Conservation (phyloP, 2,329 filamentous ascomycete species). For the Macrophomina tecta region DNA sequence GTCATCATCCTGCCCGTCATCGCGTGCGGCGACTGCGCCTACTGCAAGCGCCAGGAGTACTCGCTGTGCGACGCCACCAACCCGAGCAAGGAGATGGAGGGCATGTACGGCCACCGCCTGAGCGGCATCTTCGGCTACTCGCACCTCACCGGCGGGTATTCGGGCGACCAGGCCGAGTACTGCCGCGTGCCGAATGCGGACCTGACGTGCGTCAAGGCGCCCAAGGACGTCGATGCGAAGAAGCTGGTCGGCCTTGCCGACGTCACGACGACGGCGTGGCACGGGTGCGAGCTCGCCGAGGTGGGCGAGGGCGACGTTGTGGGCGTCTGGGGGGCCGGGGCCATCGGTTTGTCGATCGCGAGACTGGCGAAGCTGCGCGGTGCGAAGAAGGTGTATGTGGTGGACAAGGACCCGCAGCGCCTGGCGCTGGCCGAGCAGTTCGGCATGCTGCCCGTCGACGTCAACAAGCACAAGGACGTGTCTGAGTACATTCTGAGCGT, state of each 20-base stretch:
- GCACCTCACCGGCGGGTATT: not conserved
- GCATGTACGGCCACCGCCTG: not conserved
- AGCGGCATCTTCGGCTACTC: not conserved
- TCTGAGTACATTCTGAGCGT: not conserved
- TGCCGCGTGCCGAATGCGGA: not conserved
- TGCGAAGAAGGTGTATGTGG: not conserved
- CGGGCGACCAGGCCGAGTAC: slow-evolving; percentile 2
- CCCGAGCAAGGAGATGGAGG: not conserved
- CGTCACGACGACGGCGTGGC: not conserved
- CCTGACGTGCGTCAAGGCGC: not conserved
- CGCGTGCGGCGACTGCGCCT: not conserved
- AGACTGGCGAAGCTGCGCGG: not conserved
- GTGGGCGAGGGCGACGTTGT: not conserved
- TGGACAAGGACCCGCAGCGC: not conserved
- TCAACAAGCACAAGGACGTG: not conserved
- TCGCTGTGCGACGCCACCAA: not conserved
- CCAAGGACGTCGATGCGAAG: not conserved
- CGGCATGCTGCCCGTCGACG: not conserved
- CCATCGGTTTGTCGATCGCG: too few relatives aligned
- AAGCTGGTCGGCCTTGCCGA: not conserved
- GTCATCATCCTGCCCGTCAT: slow-evolving; percentile 28
- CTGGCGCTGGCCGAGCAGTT: not conserved
- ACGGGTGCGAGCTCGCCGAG: not conserved
- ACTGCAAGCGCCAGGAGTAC: not conserved
- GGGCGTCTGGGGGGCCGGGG: too few relatives aligned